Conservation (phyloP, 2,329 filamentous ascomycete species). For the Ophiostoma quercus region DNA sequence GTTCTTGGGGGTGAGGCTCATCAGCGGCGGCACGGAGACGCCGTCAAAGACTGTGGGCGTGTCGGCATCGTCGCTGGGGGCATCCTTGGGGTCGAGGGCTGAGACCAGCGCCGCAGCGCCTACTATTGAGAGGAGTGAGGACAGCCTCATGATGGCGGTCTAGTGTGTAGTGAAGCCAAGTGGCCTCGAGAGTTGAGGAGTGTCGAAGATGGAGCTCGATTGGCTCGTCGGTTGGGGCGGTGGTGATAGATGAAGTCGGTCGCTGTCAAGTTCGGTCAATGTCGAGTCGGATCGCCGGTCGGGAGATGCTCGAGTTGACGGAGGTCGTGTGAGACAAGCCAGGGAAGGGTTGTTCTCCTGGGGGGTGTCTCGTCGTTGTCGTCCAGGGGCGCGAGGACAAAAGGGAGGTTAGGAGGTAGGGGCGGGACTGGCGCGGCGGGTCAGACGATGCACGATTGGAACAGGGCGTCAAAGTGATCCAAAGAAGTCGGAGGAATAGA, state of each 20-base stretch:
- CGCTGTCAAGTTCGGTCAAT: neutral
- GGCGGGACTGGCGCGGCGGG: slow-evolving; percentile 6
- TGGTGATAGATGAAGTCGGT: neutral
- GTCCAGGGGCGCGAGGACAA: slow-evolving; percentile 10
- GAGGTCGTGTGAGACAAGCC: slow-evolving; percentile 8
- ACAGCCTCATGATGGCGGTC: slow-evolving; percentile 40
- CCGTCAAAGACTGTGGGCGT: slow-evolving; percentile 60
- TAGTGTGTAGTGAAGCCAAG: neutral
- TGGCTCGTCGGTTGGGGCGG: neutral
- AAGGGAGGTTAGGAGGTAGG: neutral
- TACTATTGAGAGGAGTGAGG: slow-evolving; percentile 44
- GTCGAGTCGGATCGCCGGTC: neutral
- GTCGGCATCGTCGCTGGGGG: slow-evolving; percentile 36
- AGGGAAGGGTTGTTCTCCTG: neutral
- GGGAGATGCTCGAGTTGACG: neutral
- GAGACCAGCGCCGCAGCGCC: slow-evolving; percentile 41
- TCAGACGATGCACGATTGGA: neutral
- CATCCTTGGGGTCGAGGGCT: slow-evolving; percentile 29
- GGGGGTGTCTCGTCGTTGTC: neutral
- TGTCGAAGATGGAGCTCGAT: neutral
- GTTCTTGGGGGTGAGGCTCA: slow-evolving; percentile 54
- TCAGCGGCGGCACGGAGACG: slow-evolving; percentile 59
- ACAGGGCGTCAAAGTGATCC: neutral
- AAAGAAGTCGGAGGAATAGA: neutral
- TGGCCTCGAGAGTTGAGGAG: neutral